These are phyloP conservation scores for Thamnidium elegans DNA, from an alignment of 192 early-diverging fungal genomes.

Conservation along the genomic window DNA sequence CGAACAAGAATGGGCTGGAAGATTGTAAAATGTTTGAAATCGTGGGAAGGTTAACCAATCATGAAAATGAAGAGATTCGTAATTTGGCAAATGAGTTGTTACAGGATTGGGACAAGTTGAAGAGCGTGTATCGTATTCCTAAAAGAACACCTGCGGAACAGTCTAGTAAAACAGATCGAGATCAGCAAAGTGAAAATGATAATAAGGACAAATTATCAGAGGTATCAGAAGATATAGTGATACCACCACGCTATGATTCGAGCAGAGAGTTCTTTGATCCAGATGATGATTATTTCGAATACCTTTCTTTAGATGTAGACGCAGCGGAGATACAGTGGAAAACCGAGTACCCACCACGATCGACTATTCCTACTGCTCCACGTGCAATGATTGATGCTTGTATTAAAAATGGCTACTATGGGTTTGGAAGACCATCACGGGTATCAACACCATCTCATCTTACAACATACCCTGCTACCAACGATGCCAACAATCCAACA, in stretches of 20 bases:
- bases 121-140: slow-evolving; percentile 58
- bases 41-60: slow-evolving; percentile 49
- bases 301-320: slow-evolving; percentile 19
- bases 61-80: slow-evolving; percentile 44
- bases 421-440: slow-evolving; percentile 8
- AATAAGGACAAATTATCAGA: not conserved
- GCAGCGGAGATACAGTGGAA: slow-evolving; percentile 23
- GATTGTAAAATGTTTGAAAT: slow-evolving; percentile 73
- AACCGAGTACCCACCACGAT: slow-evolving; percentile 18
- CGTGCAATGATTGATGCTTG: slow-evolving; percentile 29
- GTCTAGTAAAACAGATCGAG: not conserved
- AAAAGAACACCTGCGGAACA: slow-evolving; percentile 35
- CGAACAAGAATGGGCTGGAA: slow-evolving; percentile 75
- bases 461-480: not conserved
- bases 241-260: slow-evolving; percentile 19
- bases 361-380: slow-evolving; percentile 32
- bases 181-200: not conserved
- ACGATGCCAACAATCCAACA: not conserved
- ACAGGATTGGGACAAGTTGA: slow-evolving; percentile 48
- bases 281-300: slow-evolving; percentile 34
- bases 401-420: slow-evolving; percentile 10
- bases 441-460: not conserved
- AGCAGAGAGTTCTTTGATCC: slow-evolving; percentile 36
- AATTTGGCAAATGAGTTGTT: slow-evolving; percentile 48
- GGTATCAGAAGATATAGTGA: not conserved